A percentile compares a stretch with the other conserved stretches of the same genome.
Conservation (phyloP, 164 flowering plant genomes). For the Vitis rotundifolia region DNA sequence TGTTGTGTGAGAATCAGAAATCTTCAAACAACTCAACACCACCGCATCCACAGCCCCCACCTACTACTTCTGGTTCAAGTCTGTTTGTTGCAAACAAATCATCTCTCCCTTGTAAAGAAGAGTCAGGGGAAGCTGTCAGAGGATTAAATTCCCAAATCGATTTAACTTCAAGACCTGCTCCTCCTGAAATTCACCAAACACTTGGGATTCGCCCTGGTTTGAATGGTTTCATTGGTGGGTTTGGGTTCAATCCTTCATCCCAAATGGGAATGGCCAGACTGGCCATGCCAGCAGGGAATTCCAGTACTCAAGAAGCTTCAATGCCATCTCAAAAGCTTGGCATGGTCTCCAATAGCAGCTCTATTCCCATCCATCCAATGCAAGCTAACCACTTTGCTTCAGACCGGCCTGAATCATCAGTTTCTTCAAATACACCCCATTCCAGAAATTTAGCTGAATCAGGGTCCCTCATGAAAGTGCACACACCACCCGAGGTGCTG, state of each 20-base stretch:
- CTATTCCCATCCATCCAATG: neutral
- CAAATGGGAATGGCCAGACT: constrained; percentile 24
- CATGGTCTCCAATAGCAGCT: constrained; percentile 8
- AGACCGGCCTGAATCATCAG: neutral
- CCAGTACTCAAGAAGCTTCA: constrained; percentile 14
- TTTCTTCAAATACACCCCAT: neutral
- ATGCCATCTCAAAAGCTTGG: constrained; percentile 25
- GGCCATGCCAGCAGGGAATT: constrained; percentile 14
- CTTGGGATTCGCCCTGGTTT: constrained; percentile 5
- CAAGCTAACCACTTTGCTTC: neutral
- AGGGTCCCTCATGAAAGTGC: neutral
- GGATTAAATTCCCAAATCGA: constrained; percentile 27
- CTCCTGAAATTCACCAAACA: constrained; percentile 8
- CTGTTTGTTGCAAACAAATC: constrained; percentile 14
- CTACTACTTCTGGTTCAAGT: constrained; percentile 20
- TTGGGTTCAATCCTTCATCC: constrained; percentile 17
- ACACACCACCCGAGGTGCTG: neutral
- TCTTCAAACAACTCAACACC: neutral
- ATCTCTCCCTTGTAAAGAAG: constrained; percentile 17
- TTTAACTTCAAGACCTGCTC: constrained; percentile 6
- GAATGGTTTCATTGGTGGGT: constrained; percentile 33
- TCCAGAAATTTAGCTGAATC: neutral
- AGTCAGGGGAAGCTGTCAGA: constrained; percentile 16
- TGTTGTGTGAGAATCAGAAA: constrained; percentile 5
- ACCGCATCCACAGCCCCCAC: constrained; percentile 10